A percentile compares a stretch with the other conserved stretches of the same genome.
Evolutionary conservation across 2,329 filamentous ascomycete genomes (phyloP).

Genomic region (Pseudohalonectria lignicola): DNA sequence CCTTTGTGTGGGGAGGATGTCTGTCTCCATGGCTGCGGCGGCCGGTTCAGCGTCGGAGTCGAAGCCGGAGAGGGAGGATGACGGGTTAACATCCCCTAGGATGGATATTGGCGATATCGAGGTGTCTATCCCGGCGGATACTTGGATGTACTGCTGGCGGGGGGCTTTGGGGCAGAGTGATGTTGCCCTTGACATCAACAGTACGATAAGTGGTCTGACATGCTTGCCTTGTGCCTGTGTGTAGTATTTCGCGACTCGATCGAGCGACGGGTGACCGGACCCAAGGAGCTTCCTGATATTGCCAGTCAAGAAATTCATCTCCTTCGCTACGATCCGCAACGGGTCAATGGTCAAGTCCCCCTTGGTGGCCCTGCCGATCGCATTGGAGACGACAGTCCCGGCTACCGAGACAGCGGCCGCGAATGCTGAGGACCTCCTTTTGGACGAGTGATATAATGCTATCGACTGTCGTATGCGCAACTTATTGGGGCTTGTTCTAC

Average conservation of each 20-base stretch:
- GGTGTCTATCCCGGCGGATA: slow-evolving; percentile 35
- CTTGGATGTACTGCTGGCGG: slow-evolving; percentile 17
- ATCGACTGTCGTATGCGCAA: slow-evolving; percentile 19
- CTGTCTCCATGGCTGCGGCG: slow-evolving; percentile 30
- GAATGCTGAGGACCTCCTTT: slow-evolving; percentile 51
- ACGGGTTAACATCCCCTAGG: slow-evolving; percentile 76
- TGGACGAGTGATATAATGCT: slow-evolving; percentile 31
- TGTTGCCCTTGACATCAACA: slow-evolving; percentile 93
- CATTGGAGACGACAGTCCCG: slow-evolving; percentile 60
- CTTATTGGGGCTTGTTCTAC: slow-evolving; percentile 16
- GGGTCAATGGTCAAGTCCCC: slow-evolving; percentile 72
- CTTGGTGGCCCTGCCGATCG: slow-evolving; percentile 49
- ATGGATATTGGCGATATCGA: slow-evolving; percentile 43
- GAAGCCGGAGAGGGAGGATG: slow-evolving; percentile 41
- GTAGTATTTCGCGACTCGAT: slow-evolving; percentile 96
- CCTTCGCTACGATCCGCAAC: slow-evolving; percentile 80
- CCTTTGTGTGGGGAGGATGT: slow-evolving; percentile 86
- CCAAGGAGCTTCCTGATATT: slow-evolving; percentile 91
- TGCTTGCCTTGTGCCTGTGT: slow-evolving; percentile 95
- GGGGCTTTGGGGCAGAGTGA: slow-evolving; percentile 57
- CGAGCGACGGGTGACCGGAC: slow-evolving; percentile 86
- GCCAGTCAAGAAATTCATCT: slow-evolving; percentile 90
- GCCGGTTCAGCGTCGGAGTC: slow-evolving; percentile 31
- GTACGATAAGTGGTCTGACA: slow-evolving; percentile 83
- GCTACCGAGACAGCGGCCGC: slow-evolving; percentile 62